Base-by-base conservation (phyloP, 164 flowering plant genomes). In the Vitis amurensis region DNA sequence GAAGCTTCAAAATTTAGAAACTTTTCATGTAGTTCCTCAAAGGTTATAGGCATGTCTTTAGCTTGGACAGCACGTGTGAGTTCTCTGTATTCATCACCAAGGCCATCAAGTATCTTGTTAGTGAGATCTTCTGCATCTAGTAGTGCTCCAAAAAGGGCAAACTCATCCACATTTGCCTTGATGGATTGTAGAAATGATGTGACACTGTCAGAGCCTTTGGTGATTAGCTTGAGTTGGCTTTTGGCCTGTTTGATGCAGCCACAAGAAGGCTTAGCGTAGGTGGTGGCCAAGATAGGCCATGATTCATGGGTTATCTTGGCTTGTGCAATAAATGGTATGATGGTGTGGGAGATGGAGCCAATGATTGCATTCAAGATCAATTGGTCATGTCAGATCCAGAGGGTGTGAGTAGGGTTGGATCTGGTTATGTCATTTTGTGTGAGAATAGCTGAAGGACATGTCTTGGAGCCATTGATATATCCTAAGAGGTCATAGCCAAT, bases 11-110 rank as follows among this genome's bases (percentile, higher is more conserved):
- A 23, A 14, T 58, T 17, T 23, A 58, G 37, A 37, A 8, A 58
- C 27, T 58, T 58, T 58, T 58, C 61, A 58, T 58, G 61, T 17
- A 58, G 61, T 58, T 58, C 27, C 61, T 23, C 61, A 19, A 58
- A 58, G 61, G 37, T 58, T 17, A 58, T 58, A 17, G 31, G 61
- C 12, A 30, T 23, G 8, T 55, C 27, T 55, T 27, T 23, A 9
- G 2, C 19, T 55, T 55, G 59, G 8, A 55, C 4, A 13, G 37
- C 61, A 17, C 37, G 61, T 17, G 31, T 23, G 10, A 58, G 61
- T 27, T 58, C 61, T 23, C 11, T 19, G 61, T 58, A 58, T 17
- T 58, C 61, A 27, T 58, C 61, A 11, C 61, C 61, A 58, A 58
- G 37, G 9, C 37, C 17, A n/a, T 55, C 17, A 55, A 11, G 19